Evolutionary conservation across 140 eudicot genomes (phyloP).

Genomic region (Oenanthe javanica): DNA sequence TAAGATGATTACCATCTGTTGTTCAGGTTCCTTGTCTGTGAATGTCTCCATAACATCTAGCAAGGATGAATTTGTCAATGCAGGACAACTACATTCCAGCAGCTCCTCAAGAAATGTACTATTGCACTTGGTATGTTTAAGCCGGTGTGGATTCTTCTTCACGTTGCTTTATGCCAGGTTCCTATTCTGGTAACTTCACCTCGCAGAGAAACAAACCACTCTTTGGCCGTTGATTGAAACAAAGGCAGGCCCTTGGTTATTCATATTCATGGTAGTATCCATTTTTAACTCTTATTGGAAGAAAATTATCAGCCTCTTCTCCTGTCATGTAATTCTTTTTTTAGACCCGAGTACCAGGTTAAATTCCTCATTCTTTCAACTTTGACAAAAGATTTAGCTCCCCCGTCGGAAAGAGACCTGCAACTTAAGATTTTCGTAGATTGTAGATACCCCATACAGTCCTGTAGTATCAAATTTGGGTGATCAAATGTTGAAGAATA

Average conservation of each 20-base stretch:
- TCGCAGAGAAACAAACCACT: neutral
- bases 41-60: slow-evolving; percentile 79
- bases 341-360: neutral
- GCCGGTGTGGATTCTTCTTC: slow-evolving; percentile 20
- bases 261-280: neutral
- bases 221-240: neutral
- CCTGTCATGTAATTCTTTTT: neutral
- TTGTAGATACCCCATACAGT: neutral
- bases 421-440: neutral
- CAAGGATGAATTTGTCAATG: slow-evolving; percentile 56
- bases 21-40: slow-evolving; percentile 68
- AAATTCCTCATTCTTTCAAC: neutral
- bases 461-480: neutral
- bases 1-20: neutral
- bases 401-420: neutral
- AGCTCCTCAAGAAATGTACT: slow-evolving; percentile 30
- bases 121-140: slow-evolving; percentile 12
- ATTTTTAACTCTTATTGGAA: neutral
- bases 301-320: neutral
- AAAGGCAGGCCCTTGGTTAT: neutral
- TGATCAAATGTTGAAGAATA: neutral
- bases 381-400: neutral
- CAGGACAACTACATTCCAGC: slow-evolving; percentile 64
- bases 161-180: slow-evolving; percentile 7
- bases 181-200: slow-evolving; percentile 18